These are phyloP conservation scores for Pythium periplocum DNA, from an alignment of 352 stramenopile species.

Conservation along the genomic window DNA sequence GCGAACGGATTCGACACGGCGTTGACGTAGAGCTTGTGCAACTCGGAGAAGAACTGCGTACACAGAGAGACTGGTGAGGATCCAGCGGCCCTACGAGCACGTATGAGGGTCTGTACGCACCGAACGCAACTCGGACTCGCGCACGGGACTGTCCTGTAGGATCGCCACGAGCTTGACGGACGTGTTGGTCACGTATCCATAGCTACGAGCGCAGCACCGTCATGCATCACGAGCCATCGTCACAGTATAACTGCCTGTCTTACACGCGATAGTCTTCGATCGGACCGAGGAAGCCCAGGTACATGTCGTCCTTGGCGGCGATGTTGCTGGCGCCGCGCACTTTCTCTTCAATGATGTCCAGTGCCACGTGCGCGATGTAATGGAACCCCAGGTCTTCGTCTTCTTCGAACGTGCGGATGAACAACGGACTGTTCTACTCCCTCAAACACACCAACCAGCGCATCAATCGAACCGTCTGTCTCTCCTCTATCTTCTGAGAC, in stretches of 20 bases:
- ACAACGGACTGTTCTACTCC: conserved; percentile 71
- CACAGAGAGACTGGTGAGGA: too few species aligned
- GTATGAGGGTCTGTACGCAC: conserved; percentile 21
- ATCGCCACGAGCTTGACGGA: conserved; percentile 81
- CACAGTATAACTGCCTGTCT: not conserved
- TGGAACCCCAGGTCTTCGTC: conserved; percentile 85
- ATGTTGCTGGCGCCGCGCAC: conserved; percentile 39
- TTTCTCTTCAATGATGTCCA: conserved; percentile 84
- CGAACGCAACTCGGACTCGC: conserved; percentile 71
- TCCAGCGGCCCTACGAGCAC: too few species aligned
- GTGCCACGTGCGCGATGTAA: conserved; percentile 80
- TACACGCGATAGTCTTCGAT: conserved; percentile 85
- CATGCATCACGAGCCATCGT: not conserved
- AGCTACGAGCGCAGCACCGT: conserved; percentile 20
- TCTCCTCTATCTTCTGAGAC: too few species aligned
- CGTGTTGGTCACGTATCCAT: conserved; percentile 85
- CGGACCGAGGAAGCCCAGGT: conserved; percentile 75
- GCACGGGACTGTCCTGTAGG: conserved; percentile 64
- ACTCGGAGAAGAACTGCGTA: conserved; percentile 68
- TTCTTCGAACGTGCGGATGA: conserved; percentile 77
- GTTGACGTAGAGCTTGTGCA: conserved; percentile 87
- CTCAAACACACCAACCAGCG: not conserved
- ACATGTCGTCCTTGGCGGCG: conserved; percentile 79
- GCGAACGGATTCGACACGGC: conserved; percentile 84
- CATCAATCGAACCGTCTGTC: not conserved